Conservation (phyloP, 2,329 filamentous ascomycete genomes). For the Penicillium janthinellum region DNA sequence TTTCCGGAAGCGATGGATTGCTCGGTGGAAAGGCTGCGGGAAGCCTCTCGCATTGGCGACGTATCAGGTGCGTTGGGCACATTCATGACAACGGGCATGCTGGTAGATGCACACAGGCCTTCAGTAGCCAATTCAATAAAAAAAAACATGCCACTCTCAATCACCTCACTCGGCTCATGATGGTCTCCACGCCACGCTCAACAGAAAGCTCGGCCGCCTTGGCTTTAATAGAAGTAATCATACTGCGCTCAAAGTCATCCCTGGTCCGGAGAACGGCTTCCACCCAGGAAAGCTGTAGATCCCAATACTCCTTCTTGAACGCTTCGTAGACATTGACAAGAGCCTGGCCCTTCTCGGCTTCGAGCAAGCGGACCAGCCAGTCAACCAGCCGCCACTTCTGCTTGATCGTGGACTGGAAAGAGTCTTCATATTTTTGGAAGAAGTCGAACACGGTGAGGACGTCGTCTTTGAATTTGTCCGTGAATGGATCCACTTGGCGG, state of each 20-base stretch:
- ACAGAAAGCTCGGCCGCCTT: conserved; percentile 83
- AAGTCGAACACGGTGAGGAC: conserved; percentile 87
- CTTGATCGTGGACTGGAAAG: conserved; percentile 75
- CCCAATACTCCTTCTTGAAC: conserved; percentile 89
- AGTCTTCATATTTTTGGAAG: conserved; percentile 72
- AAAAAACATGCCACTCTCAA: not conserved
- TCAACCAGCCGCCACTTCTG: conserved; percentile 91
- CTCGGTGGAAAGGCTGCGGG: not conserved
- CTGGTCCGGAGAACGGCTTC: conserved; percentile 83
- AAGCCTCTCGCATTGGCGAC: not conserved
- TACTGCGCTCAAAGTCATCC: conserved; percentile 90
- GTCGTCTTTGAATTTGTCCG: conserved; percentile 92
- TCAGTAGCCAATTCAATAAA: not conserved
- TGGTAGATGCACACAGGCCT: not conserved
- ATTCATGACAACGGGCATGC: not conserved
- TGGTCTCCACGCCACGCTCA: conserved; percentile 80
- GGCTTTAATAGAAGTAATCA: conserved; percentile 86
- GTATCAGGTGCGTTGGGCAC: not conserved
- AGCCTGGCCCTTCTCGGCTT: conserved; percentile 68
- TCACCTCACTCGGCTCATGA: conserved; percentile 90
- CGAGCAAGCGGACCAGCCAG: conserved; percentile 76
- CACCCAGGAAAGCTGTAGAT: conserved; percentile 92
- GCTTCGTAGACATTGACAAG: conserved; percentile 76
- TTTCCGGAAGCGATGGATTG: not conserved
- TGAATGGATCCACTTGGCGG: conserved; percentile 75